Base-by-base conservation (phyloP, 169 alveolate genomes). In the Eimeria sp. region DNA sequence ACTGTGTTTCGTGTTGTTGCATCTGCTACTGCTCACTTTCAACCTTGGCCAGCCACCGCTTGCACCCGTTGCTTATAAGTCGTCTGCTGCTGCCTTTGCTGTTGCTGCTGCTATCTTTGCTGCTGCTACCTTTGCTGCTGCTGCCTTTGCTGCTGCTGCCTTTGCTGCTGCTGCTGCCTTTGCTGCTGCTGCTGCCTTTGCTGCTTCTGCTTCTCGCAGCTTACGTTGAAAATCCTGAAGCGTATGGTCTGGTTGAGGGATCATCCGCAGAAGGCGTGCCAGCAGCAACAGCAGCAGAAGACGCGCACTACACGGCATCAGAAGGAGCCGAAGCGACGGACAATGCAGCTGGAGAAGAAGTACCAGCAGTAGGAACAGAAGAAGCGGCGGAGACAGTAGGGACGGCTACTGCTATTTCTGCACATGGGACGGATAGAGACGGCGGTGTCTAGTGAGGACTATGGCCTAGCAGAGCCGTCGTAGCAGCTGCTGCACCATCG, bases 151-250 rank as follows among this genome's bases (percentile, higher is more conserved):
- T 80, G 4, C 92, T 57, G 76, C 54, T 25, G 34, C 18, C 30
- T 22, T 34, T 84, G 78, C 75, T 22, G 78, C 58, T 84, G 76
- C 47, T 67, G 25, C 57, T 72, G 72, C 76, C 6, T 14, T 5
- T 13, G 58, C 27, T 43, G 54, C 75, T 22, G n/a, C 40, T 89
- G 65, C 57, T 65, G 65, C 70, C 40, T 6, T 43, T 73, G 73
- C 67, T 65, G 84, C 51, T 43, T 6, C 49, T 54, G 89, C 47
- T 34, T 72, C 70, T 18, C 67, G 51, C 95, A 91, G 95, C 95
- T 20, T 91, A 91, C 70, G 95, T 91, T 51, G 95, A 91, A 27
- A 82, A 73, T 5, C 95, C 95, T 4, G 95, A 91, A 82, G 95
- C 67, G 25, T 91, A 91, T 49, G 95, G 95, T 3, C 43, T 91